Conservation (phyloP, 2,329 filamentous ascomycete species). For the Ceratocystis albifundus region DNA sequence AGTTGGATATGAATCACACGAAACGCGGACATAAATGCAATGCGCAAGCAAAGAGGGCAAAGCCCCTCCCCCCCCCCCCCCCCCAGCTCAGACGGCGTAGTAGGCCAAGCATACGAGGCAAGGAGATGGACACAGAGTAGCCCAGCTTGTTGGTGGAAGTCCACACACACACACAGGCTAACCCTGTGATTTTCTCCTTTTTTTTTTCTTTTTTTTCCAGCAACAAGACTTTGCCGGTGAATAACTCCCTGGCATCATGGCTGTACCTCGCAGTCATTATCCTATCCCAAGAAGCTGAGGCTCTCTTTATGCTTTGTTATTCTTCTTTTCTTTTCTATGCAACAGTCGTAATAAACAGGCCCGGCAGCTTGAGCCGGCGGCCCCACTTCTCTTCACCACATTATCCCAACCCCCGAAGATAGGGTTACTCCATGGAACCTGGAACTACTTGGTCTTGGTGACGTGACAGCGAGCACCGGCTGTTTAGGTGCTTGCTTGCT, state of each 20-base stretch:
- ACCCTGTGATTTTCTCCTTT: not conserved
- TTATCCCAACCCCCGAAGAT: not conserved
- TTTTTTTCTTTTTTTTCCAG: not conserved
- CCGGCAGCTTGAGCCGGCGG: constrained; percentile 8
- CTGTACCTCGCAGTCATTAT: no score
- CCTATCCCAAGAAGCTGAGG: no score
- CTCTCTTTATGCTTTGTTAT: no score
- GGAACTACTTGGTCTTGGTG: no score
- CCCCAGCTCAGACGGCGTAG: not conserved
- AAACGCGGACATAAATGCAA: not conserved
- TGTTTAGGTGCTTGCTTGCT: not conserved
- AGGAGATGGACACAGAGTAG: not conserved
- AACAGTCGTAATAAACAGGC: not conserved
- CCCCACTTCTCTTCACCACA: not conserved
- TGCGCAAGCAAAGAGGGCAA: not conserved
- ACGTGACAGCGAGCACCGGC: not conserved
- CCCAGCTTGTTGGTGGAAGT: not conserved
- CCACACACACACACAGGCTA: no score
- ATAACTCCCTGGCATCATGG: no score
- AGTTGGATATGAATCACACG: not conserved
- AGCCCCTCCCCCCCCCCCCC: no score
- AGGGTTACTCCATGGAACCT: not conserved
- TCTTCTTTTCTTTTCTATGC: not conserved
- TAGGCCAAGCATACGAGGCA: not conserved
- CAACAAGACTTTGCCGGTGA: not conserved